Evolutionary conservation across 352 stramenopile genomes (phyloP).

Genomic region (Pythium rhizo-oryzae): DNA sequence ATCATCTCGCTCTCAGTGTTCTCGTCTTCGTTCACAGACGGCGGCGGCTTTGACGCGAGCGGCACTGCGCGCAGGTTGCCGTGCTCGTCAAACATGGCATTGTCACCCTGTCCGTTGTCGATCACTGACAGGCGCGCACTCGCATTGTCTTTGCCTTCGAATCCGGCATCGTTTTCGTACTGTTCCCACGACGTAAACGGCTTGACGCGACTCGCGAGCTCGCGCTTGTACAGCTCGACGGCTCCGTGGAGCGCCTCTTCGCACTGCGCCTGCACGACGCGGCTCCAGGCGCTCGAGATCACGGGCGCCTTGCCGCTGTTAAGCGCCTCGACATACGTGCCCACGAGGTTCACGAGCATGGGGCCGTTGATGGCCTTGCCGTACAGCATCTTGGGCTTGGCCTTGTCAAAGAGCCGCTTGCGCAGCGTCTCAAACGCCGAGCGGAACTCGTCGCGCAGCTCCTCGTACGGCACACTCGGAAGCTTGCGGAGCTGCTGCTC

Average conservation of each 20-base stretch:
- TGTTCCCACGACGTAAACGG: slow-evolving; percentile 56
- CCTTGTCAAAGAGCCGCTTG: slow-evolving; percentile 73
- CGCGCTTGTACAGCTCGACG: slow-evolving; percentile 76
- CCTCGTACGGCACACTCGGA: slow-evolving; percentile 65
- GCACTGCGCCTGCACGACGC: slow-evolving; percentile 86
- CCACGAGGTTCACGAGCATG: slow-evolving; percentile 86
- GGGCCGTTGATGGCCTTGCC: slow-evolving; percentile 85
- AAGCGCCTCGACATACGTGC: slow-evolving; percentile 83
- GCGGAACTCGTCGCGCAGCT: slow-evolving; percentile 84
- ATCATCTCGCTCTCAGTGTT: slow-evolving; percentile 63
- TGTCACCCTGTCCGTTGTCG: slow-evolving; percentile 55
- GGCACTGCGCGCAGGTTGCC: slow-evolving; percentile 63
- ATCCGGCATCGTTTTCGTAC: slow-evolving; percentile 50
- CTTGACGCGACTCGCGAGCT: slow-evolving; percentile 56
- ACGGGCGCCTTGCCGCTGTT: slow-evolving; percentile 88
- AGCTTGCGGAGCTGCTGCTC: slow-evolving; percentile 82
- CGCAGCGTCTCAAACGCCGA: slow-evolving; percentile 70
- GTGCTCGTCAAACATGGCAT: slow-evolving; percentile 77
- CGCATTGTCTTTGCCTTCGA: slow-evolving; percentile 22
- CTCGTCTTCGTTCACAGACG: slow-evolving; percentile 39
- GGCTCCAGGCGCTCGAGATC: slow-evolving; percentile 90
- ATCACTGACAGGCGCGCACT: slow-evolving; percentile 40
- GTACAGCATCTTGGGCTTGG: slow-evolving; percentile 84
- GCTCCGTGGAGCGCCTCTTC: slow-evolving; percentile 79
- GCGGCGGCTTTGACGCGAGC: slow-evolving; percentile 24